Conservation (phyloP, 2,329 filamentous ascomycete genomes). For the Fusarium mexicanum region DNA sequence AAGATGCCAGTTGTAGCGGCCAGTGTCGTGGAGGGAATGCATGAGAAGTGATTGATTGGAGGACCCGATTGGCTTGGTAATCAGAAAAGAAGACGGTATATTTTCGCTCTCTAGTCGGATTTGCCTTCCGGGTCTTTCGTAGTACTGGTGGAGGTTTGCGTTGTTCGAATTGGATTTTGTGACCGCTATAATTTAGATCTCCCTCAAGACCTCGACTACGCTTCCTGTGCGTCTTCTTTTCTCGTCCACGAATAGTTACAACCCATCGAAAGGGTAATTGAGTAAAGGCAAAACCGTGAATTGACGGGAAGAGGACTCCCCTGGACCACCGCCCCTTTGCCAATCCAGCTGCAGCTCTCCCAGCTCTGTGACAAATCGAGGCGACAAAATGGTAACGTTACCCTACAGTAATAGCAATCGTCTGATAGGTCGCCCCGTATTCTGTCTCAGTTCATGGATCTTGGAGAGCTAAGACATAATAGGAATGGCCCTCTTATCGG, state of each 20-base stretch:
- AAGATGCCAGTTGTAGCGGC: neutral
- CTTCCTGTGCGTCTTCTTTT: neutral
- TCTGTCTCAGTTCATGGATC: no score
- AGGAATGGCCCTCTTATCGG: neutral
- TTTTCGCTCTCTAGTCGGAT: neutral
- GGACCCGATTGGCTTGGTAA: neutral
- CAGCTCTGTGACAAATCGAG: neutral
- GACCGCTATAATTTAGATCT: rapidly evolving
- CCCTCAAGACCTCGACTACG: neutral
- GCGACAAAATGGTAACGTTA: neutral
- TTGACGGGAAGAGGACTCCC: neutral
- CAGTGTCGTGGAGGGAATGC: neutral
- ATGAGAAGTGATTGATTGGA: neutral
- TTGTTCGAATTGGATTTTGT: no score
- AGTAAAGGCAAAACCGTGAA: rapidly evolving
- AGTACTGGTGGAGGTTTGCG: rapidly evolving
- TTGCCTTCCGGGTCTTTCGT: no score
- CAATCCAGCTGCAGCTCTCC: no score
- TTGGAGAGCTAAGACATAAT: neutral
- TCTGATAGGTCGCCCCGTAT: neutral
- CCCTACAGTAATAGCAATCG: neutral
- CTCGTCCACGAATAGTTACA: no score
- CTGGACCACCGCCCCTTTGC: no score
- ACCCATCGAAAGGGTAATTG: neutral
- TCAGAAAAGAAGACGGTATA: neutral